phyloP scores from a whole-genome alignment of 805 yeast species.

The Wickerhamomyces canadensis region DNA sequence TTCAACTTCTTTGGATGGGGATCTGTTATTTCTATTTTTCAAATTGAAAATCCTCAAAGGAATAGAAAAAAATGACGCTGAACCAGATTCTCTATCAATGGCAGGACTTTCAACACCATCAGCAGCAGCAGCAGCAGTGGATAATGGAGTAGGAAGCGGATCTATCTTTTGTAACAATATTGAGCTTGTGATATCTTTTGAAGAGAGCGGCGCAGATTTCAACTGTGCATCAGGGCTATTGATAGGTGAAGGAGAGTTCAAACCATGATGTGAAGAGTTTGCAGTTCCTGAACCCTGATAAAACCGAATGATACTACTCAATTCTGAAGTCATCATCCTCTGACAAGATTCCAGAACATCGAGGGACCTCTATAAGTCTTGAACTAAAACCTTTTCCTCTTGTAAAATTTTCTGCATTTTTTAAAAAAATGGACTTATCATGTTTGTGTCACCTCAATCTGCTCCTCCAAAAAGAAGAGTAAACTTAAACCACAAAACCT shows the following conservation, averaged over 20 bases:
- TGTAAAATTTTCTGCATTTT: too few relatives aligned
- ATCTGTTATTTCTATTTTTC: not conserved
- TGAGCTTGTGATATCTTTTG: not conserved
- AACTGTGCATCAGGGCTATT: not conserved
- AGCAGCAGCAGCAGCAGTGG: not conserved
- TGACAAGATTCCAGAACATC: not conserved
- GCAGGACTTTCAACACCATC: not conserved
- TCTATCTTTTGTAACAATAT: not conserved
- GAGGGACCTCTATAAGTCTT: too few relatives aligned
- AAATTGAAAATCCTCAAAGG: conserved; percentile 2
- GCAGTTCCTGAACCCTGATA: conserved; percentile 10
- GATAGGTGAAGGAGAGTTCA: not conserved
- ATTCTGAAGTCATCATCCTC: conserved; percentile 6
- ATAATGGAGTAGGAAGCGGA: not conserved
- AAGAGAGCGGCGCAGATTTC: not conserved
- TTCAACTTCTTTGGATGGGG: not conserved
- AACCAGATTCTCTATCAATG: not conserved
- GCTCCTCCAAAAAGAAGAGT: too few relatives aligned
- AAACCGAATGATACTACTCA: conserved; percentile 12
- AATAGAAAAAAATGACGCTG: not conserved
- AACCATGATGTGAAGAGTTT: conserved; percentile 2
- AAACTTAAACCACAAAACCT: not conserved
- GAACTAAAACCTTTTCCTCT: too few relatives aligned
- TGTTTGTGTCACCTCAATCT: conserved; percentile 1
- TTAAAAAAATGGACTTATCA: not conserved